Percentiles rank a stretch among this genome's conserved stretches.
phyloP scores from a whole-genome alignment of 179 eudicot species.

The Spergularia azorica region DNA sequence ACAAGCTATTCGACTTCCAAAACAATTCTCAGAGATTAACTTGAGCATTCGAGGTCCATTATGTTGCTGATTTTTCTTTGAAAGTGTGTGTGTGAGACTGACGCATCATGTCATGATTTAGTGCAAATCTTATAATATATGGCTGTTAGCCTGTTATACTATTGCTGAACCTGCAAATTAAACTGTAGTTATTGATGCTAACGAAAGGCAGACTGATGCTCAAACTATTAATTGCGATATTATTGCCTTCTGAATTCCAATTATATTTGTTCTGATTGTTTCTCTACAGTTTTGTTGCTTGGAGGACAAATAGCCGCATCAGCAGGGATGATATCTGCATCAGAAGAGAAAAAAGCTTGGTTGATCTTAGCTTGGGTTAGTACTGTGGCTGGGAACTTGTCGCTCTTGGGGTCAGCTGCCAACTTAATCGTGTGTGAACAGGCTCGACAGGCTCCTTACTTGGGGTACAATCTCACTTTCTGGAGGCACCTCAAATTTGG shows the following conservation, averaged over 20 bases:
- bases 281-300: constrained; percentile 60
- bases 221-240: neutral
- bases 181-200: neutral
- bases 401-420: constrained; percentile 90
- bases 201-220: too few species aligned
- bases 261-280: neutral
- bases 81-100: too few species aligned
- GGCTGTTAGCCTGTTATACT: too few species aligned
- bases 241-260: neutral
- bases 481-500: constrained; percentile 93
- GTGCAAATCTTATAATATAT: too few species aligned
- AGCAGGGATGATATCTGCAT: constrained; percentile 74
- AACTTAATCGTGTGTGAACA: constrained; percentile 94
- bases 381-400: constrained; percentile 88
- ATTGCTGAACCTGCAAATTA: neutral
- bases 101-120: too few species aligned
- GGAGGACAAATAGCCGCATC: constrained; percentile 87
- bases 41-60: too few species aligned
- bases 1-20: too few species aligned
- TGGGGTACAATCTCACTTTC: constrained; percentile 72
- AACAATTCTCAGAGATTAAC: too few species aligned
- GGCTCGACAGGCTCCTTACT: constrained; percentile 70
- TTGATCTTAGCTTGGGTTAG: constrained; percentile 94
- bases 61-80: too few species aligned
- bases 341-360: constrained; percentile 83